Evolutionary conservation across 1,284 basidiomycete genomes (phyloP).

Genomic region (Ustilago crameri): DNA sequence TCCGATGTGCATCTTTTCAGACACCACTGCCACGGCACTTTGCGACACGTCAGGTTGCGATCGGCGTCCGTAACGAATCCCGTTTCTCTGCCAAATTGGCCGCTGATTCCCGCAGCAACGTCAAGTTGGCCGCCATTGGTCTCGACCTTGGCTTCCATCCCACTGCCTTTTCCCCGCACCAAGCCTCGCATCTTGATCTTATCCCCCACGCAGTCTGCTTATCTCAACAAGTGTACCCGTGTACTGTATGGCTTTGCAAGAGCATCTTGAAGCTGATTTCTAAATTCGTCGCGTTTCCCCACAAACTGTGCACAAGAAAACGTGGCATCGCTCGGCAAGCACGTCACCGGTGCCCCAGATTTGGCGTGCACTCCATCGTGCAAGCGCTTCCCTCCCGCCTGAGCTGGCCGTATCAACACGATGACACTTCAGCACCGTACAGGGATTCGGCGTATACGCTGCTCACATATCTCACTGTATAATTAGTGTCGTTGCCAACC

Average conservation of each 20-base stretch:
- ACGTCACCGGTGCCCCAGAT: slow-evolving; percentile 16
- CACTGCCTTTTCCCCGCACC: slow-evolving; percentile 13
- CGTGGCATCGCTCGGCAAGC: slow-evolving; percentile 15
- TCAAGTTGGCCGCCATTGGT: not conserved
- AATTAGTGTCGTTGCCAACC: too few relatives aligned
- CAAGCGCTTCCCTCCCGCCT: not conserved
- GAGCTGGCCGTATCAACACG: not conserved
- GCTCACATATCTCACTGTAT: too few relatives aligned
- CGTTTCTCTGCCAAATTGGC: not conserved
- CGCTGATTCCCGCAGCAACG: not conserved
- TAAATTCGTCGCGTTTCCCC: slow-evolving; percentile 1
- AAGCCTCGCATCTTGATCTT: not conserved
- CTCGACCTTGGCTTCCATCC: slow-evolving; percentile 5
- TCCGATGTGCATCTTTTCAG: slow-evolving; percentile 21
- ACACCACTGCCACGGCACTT: slow-evolving; percentile 22
- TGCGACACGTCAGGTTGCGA: slow-evolving; percentile 19
- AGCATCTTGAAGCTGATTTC: not conserved
- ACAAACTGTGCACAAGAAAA: slow-evolving; percentile 1
- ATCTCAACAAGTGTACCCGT: not conserved
- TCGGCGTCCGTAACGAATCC: slow-evolving; percentile 8
- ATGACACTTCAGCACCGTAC: too few relatives aligned
- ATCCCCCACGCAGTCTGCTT: slow-evolving; percentile 10
- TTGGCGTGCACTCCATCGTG: slow-evolving; percentile 2
- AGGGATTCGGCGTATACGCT: too few relatives aligned
- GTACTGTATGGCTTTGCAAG: not conserved